Conservation (phyloP, 176 grass and related monocot genomes). For the Triticum turgidum region DNA sequence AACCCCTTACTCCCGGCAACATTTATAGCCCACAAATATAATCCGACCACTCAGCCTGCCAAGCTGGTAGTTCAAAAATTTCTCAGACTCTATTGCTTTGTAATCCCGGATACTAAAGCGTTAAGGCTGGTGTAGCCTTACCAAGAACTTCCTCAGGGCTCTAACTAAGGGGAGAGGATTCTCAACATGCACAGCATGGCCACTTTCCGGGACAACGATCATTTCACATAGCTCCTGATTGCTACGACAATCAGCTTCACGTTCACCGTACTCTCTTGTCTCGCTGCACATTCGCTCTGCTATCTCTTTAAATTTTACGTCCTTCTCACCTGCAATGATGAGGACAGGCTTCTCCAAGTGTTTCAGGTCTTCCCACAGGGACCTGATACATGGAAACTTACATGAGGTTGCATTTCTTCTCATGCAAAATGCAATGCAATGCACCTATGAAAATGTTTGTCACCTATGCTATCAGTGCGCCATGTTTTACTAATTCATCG, state of each 20-base stretch:
- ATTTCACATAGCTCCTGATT: constrained; percentile 46
- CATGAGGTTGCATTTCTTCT: constrained; percentile 27
- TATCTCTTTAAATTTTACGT: constrained; percentile 70
- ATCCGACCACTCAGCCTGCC: neutral
- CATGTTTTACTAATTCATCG: neutral
- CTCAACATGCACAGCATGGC: constrained; percentile 90
- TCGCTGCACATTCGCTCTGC: constrained; percentile 60
- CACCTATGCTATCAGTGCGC: neutral
- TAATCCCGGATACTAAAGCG: neutral
- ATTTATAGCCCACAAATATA: neutral
- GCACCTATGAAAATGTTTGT: neutral
- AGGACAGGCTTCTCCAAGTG: constrained; percentile 72
- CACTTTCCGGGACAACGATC: constrained; percentile 66
- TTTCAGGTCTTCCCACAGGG: constrained; percentile 89
- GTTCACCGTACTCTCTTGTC: constrained; percentile 32
- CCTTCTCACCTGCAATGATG: constrained; percentile 78
- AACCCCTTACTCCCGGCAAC: neutral
- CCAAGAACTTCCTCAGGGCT: constrained; percentile 72
- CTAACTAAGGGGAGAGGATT: constrained; percentile 82
- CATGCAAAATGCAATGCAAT: neutral
- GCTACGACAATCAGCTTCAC: constrained; percentile 22
- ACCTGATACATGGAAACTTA: constrained; percentile 39
- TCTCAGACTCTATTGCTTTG: neutral
- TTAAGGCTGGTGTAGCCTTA: constrained; percentile 31
- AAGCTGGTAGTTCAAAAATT: neutral